Base-by-base conservation (phyloP, 176 grass and related monocot genomes). In the Phragmites australis region DNA sequence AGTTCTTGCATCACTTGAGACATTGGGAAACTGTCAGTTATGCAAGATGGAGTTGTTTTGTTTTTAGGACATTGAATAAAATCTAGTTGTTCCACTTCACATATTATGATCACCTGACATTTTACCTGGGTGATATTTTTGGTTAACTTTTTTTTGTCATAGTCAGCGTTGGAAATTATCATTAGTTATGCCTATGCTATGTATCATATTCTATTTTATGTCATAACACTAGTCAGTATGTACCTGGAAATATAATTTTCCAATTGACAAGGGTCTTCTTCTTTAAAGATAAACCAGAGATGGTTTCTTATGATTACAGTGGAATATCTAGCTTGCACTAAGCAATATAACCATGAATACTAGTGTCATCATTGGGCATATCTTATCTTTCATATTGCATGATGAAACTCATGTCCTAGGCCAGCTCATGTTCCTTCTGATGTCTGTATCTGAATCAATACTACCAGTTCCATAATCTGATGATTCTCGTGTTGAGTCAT, bases 301-400 rank as follows among this genome's bases (percentile, higher is more conserved):
- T 56, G 29, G 2, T 37, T 37, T 37, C 34, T 41, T 77, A 46
- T 55, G 63, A 7, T 19, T 68, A 40, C 22, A 52, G 9, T 51
- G 23, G 3, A 19, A 21, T 63, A 25, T 32, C 1, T 73, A 82
- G 19, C 21, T 73, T 74, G 62, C 29, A 15, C 9, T 68, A 76
- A 56, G 61, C 40, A 45, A 58, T 30, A 56, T 84, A 67, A 47
- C 37, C 46, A 69, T 59, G 1, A 51, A 62, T 70, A 30, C 32
- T 27, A 68, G 22, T 85, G 14, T 50, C n/a, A 49, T 56, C 14
- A 19, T 9, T 75, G 39, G 65, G 27, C 26, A 56, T 7, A 82
- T 53, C 14, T 65, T 37, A 19, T 31, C 43, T 86, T 86, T 31
- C 39, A 44, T 80, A 5, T 40, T 73, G 68, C 39, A 26, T 80